phyloP scores from a whole-genome alignment of 176 grass and related monocot genomes.

The Paspalum vaginatum region DNA sequence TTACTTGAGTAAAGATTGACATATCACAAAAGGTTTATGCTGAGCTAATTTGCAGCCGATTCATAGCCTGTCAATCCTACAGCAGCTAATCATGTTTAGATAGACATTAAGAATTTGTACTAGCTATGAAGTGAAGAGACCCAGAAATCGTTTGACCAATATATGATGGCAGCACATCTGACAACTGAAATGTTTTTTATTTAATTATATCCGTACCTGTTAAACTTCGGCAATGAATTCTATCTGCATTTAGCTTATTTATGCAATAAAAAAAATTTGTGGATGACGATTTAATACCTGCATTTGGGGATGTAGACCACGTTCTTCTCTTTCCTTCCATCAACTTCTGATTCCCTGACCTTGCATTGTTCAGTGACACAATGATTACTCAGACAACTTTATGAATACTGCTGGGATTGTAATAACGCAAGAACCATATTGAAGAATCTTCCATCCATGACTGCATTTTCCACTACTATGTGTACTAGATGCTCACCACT shows the following conservation, averaged over 20 bases:
- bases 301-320: constrained; percentile 95
- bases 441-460: constrained; percentile 38
- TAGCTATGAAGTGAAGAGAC: not conserved
- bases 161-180: not conserved
- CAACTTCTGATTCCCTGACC: constrained; percentile 86
- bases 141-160: constrained; percentile 2
- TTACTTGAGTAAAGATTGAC: constrained; percentile 52
- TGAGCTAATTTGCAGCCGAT: constrained; percentile 23
- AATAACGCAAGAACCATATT: not conserved
- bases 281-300: constrained; percentile 62
- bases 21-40: constrained; percentile 2
- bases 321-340: constrained; percentile 88
- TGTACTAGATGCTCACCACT: not conserved
- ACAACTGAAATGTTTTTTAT: not conserved
- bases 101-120: constrained; percentile 2
- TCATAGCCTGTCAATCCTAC: constrained; percentile 3
- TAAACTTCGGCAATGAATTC: not conserved
- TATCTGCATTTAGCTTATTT: not conserved
- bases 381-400: constrained; percentile 47
- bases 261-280: not conserved
- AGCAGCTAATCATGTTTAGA: constrained; percentile 18
- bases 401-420: constrained; percentile 4
- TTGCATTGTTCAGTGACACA: constrained; percentile 50
- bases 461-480: constrained; percentile 33
- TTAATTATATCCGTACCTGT: constrained; percentile 22